Conservation (phyloP, 441 rosid species). For the Gossypium davidsonii region DNA sequence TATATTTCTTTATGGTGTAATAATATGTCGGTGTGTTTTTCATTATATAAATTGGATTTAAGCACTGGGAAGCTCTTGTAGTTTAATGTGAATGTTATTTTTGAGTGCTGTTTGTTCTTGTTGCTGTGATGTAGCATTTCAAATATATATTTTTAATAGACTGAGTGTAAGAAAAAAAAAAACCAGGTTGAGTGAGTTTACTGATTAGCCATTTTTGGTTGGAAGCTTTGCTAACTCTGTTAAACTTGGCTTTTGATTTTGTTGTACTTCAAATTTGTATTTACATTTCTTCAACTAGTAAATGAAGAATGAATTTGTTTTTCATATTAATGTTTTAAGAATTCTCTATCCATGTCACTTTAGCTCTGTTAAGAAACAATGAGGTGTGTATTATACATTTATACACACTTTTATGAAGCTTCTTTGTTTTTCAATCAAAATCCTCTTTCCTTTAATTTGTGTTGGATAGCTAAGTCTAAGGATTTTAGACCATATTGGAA, state of each 20-base stretch:
- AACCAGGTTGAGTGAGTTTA: conserved; percentile 2
- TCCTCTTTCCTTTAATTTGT: neutral
- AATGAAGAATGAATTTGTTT: no score
- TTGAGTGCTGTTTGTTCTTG: neutral
- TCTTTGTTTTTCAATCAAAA: neutral
- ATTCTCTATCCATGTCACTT: neutral
- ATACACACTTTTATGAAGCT: neutral
- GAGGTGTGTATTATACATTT: neutral
- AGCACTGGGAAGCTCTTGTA: neutral
- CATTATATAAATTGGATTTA: neutral
- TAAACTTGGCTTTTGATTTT: neutral
- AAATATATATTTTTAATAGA: neutral
- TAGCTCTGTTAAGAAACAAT: neutral
- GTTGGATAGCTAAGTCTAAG: neutral
- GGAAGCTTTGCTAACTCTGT: conserved; percentile 18
- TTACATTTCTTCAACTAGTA: neutral
- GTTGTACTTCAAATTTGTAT: neutral
- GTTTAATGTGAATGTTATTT: neutral
- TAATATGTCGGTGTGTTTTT: neutral
- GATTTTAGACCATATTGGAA: neutral
- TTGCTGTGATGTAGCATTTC: neutral
- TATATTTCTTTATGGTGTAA: conserved; percentile 4
- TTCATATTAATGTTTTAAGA: neutral
- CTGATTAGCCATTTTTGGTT: neutral
- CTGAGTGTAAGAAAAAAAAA: neutral